Conservation (phyloP, 805 yeast genomes). For the Candida insectorum region DNA sequence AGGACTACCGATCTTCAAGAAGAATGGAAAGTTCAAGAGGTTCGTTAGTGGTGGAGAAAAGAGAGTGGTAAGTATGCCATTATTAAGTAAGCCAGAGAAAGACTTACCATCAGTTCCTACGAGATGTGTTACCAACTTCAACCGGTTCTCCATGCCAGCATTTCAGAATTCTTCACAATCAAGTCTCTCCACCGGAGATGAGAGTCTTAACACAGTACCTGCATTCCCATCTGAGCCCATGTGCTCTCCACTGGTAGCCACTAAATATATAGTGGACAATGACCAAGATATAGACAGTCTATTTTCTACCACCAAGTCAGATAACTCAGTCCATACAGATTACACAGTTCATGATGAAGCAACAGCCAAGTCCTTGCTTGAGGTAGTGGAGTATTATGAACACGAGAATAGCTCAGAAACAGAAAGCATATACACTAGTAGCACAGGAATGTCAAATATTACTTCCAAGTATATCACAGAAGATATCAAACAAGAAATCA, state of each 20-base stretch:
- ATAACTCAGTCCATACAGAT: slow-evolving; percentile 2
- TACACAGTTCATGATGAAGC: slow-evolving; percentile 2
- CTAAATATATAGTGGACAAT: slow-evolving; percentile 7
- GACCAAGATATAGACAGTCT: slow-evolving; percentile 9
- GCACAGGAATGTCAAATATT: slow-evolving; percentile 3
- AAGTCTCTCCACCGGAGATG: neutral
- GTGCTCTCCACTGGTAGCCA: too few species aligned
- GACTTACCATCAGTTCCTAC: slow-evolving; percentile 5
- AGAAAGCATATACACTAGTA: slow-evolving; percentile 3
- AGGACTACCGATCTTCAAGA: slow-evolving; percentile 11
- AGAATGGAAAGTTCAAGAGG: slow-evolving; percentile 19
- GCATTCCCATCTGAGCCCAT: neutral
- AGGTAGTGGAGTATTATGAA: slow-evolving; percentile 8
- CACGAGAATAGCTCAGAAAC: slow-evolving; percentile 1
- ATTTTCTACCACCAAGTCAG: slow-evolving; percentile 6
- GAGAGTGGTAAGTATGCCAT: slow-evolving; percentile 12
- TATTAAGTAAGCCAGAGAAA: slow-evolving; percentile 4
- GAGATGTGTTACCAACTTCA: slow-evolving; percentile 1
- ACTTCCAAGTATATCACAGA: slow-evolving; percentile 8
- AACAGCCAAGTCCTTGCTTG: slow-evolving; percentile 7
- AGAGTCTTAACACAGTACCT: neutral
- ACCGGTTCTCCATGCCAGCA: neutral
- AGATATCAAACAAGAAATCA: neutral
- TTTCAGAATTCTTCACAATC: neutral
- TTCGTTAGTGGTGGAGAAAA: slow-evolving; percentile 8